These are phyloP conservation scores for Skeletonema tropicum DNA, from an alignment of 108 stramenopile species.

Conservation along the genomic window DNA sequence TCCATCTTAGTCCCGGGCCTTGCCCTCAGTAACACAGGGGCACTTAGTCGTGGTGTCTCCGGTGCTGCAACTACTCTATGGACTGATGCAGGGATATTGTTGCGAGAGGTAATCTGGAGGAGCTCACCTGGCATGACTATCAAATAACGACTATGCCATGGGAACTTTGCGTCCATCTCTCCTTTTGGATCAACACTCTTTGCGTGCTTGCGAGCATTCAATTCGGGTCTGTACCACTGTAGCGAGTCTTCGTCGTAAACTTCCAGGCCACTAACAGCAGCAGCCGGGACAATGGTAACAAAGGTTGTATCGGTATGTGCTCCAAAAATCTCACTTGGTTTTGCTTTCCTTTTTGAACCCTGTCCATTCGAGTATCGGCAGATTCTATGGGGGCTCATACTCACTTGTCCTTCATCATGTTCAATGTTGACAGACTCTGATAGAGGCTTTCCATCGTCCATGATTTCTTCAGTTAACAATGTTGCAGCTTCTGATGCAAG, in stretches of 20 bases:
- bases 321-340: constrained; percentile 68
- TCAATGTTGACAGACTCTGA: constrained; percentile 14
- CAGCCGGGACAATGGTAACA: constrained; percentile 78
- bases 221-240: constrained; percentile 85
- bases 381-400: constrained; percentile 82
- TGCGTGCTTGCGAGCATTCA: constrained; percentile 54
- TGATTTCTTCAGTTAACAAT: constrained; percentile 64
- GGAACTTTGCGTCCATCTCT: constrained; percentile 45
- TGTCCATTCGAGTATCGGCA: constrained; percentile 62
- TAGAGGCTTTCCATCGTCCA: constrained; percentile 76
- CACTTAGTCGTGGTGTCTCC: constrained; percentile 55
- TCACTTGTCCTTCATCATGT: constrained; percentile 59
- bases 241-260: constrained; percentile 79
- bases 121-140: constrained; percentile 83
- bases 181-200: constrained; percentile 32
- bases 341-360: constrained; percentile 36
- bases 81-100: constrained; percentile 80
- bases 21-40: constrained; percentile 72
- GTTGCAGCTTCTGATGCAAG: constrained; percentile 63
- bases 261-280: constrained; percentile 76
- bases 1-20: constrained; percentile 65
- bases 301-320: constrained; percentile 82
- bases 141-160: constrained; percentile 80
- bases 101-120: constrained; percentile 71
- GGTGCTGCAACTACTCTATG: constrained; percentile 73